Base-by-base conservation (phyloP, 352 stramenopile species). In the Phytophthora multivora region DNA sequence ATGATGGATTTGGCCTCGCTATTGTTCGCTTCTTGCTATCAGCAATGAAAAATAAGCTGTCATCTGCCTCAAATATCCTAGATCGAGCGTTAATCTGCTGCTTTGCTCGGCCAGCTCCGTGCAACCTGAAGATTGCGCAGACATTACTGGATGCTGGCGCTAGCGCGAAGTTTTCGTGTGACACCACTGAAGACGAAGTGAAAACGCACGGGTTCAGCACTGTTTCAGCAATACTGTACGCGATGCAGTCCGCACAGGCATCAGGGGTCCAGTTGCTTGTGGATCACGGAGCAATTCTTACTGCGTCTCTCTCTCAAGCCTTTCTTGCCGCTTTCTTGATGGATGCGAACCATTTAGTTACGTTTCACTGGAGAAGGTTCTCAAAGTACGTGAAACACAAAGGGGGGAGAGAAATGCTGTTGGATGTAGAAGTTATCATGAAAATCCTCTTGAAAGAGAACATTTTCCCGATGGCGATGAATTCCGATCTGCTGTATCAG, bases 341-440 rank as follows among this genome's bases (percentile, higher is more conserved):
- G 39, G 21, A 59, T 15, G 30, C 61, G 15, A 23, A 30, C 5
- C 18, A 55, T 39, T 28, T 50, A 2, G 15, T 18, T 4, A 43
- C 41, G 19, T 9, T 19, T 10, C 64, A 72, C 18, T 89, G 79
- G 77, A 59, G 62, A 3, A 53, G 59, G 0, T 84, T 79, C 51
- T 63, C 67, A 3, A 63, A 50, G 11, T 82, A 70, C 25, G 9
- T 86, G 7, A 75, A 71, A 16, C 52, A 25, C 4, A 66, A 59
- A 11, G 53, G 67, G 1, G 64, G 53, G 0, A 61, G 40, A 8
- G 31, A 77, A 45, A 54, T 65, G 2, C 45, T 89, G n/a, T 19
- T 80, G 5, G 62, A 83, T 26, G 66, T 83, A 5, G 73, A 83
- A 46, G 61, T 51, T 26, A 33, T 88, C 5, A 83, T 89, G 76